Evolutionary conservation across 2,329 filamentous ascomycete species (phyloP), one percentile per base, ranked within the genome.

Genomic region (Ceratocystis destructans): DNA sequence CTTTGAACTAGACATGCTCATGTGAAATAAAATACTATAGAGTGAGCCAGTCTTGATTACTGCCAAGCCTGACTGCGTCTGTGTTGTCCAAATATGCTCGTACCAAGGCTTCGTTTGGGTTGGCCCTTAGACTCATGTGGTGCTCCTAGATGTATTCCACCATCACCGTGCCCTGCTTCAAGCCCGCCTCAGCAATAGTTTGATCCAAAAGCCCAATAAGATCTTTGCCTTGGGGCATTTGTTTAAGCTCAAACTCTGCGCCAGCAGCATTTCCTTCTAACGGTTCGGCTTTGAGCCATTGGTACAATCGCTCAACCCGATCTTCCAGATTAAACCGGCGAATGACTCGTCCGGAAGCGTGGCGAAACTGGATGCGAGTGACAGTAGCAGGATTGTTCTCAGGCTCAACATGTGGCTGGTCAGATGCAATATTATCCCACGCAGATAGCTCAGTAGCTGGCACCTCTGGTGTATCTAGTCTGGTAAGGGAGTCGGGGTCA

Each of bases 121-220:
- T 37, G 17, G 33, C 28, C 31, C 31, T 59, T 22, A 3, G 17
- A 37, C 55, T 59, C n/a, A 5, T 37, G 28, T n/a, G 3, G 53
- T 70, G 77, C 37, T 83, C 80, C 74, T 89, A 87, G 67, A 89
- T 76, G 72, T 91, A 95, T 75, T 96, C 94, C 70, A 99, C 87
- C 90, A 96, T 96, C 6, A 99, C 87, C 0, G 91, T 96, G 2
- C 88, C 91, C 73, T 95, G 93, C 79, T 94, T 96, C 71, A 99
- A 76, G 0, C 92, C 90, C 0, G 88, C 90, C 72, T 90, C 87
- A 70, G 84, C 84, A 68, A 99, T 88, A 0, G 85, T 89, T 70
- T 82, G 77, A 61, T 91, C 87, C 62, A 96, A 78, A 65, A 80
- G 77, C 20, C 88, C 86, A 53, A 96, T 87, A 68, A 99, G 77